Conservation (phyloP, 176 grass and related monocot genomes). For the Rhipidocladum racemiflorum region DNA sequence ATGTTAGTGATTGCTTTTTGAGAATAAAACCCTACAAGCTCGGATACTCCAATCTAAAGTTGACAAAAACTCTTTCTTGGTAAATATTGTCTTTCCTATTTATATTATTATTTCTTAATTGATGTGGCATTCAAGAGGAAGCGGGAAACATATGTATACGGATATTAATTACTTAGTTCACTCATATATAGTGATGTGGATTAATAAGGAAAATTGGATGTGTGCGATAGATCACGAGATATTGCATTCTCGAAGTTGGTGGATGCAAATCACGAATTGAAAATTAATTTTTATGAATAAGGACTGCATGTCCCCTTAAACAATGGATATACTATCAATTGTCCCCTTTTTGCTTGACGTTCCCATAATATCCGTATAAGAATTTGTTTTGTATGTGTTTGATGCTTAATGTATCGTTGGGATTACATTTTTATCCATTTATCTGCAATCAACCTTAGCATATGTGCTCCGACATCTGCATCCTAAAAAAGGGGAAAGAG, state of each 20-base stretch:
- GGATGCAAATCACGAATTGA: background rate
- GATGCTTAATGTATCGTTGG: background rate
- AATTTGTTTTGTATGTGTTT: background rate
- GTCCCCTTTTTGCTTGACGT: background rate
- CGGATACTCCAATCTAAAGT: slow-evolving; percentile 44
- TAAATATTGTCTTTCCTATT: too few relatives aligned
- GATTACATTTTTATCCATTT: too few relatives aligned
- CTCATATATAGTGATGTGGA: too few relatives aligned
- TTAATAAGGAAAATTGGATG: background rate
- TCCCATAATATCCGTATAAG: background rate
- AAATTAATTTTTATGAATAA: background rate
- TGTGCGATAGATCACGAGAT: background rate
- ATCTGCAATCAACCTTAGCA: too few relatives aligned
- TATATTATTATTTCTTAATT: too few relatives aligned
- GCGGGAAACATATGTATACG: too few relatives aligned
- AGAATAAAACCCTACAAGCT: slow-evolving; percentile 51
- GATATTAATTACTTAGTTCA: too few relatives aligned
- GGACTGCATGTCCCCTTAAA: background rate
- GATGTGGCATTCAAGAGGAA: too few relatives aligned
- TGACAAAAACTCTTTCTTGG: slow-evolving; percentile 32
- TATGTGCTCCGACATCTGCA: too few relatives aligned
- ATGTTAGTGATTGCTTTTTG: slow-evolving; percentile 19
- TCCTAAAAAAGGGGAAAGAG: too few relatives aligned
- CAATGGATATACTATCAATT: background rate
- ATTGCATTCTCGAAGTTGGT: background rate